Conservation (phyloP, 208 protist genomes). For the Acanthamoeba triangularis region DNA sequence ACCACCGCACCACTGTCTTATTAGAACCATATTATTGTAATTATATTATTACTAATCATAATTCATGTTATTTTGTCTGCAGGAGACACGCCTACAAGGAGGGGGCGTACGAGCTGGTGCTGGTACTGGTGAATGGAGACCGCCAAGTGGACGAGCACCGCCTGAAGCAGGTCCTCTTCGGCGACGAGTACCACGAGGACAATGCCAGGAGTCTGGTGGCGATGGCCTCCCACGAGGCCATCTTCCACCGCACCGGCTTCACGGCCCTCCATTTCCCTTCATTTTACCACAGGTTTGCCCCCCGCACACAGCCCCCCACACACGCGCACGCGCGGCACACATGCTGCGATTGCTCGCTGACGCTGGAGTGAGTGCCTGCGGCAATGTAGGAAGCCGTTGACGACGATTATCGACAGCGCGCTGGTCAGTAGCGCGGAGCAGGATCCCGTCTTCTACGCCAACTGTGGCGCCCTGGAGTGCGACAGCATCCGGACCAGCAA, state of each 20-base stretch:
- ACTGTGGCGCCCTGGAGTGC: not conserved
- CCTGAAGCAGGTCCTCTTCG: not conserved
- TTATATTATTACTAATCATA: not conserved
- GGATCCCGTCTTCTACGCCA: not conserved
- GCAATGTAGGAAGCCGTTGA: not conserved
- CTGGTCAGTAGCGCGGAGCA: not conserved
- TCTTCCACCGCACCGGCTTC: constrained; percentile 26
- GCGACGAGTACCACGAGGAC: not conserved
- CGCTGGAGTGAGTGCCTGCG: not conserved
- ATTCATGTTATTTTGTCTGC: not conserved
- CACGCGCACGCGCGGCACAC: not conserved
- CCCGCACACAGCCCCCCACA: not conserved
- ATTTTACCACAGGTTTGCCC: not conserved
- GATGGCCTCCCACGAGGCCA: not conserved
- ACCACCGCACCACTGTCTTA: not conserved
- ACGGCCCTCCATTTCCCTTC: not conserved
- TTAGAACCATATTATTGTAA: too few relatives aligned
- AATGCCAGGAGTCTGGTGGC: not conserved
- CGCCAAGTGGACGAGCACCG: not conserved
- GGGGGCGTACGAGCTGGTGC: not conserved
- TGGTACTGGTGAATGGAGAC: not conserved
- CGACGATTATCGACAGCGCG: not conserved
- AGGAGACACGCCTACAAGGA: not conserved
- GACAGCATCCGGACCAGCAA: not conserved
- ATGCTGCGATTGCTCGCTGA: not conserved